phyloP scores from a whole-genome alignment of 345 rosid genomes.

The Eucalyptus pauciflora region DNA sequence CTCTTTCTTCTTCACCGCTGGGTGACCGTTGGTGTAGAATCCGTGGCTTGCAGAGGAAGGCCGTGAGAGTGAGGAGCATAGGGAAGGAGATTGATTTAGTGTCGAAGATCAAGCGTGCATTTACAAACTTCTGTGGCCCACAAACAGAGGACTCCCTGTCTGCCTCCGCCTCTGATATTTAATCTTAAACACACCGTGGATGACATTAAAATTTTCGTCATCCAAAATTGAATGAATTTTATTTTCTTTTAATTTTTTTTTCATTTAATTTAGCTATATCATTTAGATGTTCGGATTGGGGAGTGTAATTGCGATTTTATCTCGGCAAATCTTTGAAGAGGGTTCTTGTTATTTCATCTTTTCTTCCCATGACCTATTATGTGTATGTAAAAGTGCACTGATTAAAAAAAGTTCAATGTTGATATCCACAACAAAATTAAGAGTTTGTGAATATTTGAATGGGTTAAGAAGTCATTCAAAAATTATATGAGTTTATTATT shows the following conservation, averaged over 20 bases:
- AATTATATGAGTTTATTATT: too few relatives aligned
- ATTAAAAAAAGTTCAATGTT: background rate
- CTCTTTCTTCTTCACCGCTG: fast-evolving
- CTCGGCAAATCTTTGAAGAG: background rate
- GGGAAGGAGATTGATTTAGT: background rate
- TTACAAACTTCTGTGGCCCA: background rate
- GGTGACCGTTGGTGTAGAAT: too few relatives aligned
- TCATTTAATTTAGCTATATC: background rate
- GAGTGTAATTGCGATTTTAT: background rate
- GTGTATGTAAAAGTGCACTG: background rate
- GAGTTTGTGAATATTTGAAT: background rate
- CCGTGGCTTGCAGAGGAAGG: too few relatives aligned
- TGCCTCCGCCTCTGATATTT: too few relatives aligned
- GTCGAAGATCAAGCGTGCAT: background rate
- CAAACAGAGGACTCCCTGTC: too few relatives aligned
- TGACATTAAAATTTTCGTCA: background rate
- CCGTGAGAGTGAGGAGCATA: too few relatives aligned
- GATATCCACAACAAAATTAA: too few relatives aligned
- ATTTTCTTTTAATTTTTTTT: too few relatives aligned
- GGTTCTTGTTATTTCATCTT: background rate
- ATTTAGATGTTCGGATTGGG: background rate
- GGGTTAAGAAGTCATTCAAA: too few relatives aligned
- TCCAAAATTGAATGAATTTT: background rate
- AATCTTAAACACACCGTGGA: too few relatives aligned
- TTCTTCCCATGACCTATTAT: background rate